Evolutionary conservation across 2,329 filamentous ascomycete genomes (phyloP).

Genomic region (Botrytis cinerea): DNA sequence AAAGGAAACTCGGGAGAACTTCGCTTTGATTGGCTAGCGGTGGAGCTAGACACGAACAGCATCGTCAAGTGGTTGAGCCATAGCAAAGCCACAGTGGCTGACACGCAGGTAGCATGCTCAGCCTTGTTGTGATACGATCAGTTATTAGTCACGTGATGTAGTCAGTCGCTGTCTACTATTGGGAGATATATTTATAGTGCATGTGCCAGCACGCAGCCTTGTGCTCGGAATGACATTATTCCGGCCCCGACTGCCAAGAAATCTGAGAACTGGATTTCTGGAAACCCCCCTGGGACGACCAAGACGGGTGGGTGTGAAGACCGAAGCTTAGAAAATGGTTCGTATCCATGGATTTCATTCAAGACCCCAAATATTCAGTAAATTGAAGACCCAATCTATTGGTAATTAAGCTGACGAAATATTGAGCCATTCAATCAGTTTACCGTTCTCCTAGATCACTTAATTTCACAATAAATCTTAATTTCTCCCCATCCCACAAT

Average conservation of each 20-base stretch:
- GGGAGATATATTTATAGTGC: neutral
- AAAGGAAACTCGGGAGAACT: neutral
- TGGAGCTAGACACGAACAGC: neutral
- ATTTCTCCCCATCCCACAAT: conserved; percentile 9
- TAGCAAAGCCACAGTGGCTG: neutral
- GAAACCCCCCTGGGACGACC: neutral
- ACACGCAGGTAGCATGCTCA: neutral
- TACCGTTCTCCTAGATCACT: neutral
- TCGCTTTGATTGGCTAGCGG: neutral
- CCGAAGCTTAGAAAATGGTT: neutral
- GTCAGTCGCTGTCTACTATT: accelerated
- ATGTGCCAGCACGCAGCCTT: neutral
- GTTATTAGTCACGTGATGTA: neutral
- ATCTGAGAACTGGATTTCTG: neutral
- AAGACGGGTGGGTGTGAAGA: neutral
- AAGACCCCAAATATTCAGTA: neutral
- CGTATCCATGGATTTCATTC: neutral
- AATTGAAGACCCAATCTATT: conserved; percentile 2
- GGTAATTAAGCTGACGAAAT: neutral
- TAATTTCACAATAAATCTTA: neutral
- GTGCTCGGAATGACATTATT: neutral
- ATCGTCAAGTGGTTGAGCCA: neutral
- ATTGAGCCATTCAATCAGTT: neutral
- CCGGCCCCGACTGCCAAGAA: neutral
- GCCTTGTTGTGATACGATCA: neutral